phyloP scores from a whole-genome alignment of 345 rosid species.

The Heritiera fomes region DNA sequence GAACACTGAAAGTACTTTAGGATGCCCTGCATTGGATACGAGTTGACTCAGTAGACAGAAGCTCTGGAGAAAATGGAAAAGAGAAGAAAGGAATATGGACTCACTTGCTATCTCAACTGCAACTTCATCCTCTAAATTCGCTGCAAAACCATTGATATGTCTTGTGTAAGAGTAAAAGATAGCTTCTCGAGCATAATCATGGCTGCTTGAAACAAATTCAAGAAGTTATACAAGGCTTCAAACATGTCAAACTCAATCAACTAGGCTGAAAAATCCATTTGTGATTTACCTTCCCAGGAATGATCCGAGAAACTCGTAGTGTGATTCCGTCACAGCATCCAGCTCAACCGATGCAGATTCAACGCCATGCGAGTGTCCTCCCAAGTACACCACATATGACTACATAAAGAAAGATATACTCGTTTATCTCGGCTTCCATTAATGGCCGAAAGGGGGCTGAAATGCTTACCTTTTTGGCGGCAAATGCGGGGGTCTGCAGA shows the following conservation, averaged over 20 bases:
- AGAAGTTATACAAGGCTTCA: neutral
- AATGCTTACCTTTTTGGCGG: slow-evolving; percentile 50
- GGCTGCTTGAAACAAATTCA: slow-evolving; percentile 33
- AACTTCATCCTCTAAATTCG: slow-evolving; percentile 55
- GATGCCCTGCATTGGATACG: slow-evolving; percentile 50
- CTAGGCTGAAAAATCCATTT: too few species aligned
- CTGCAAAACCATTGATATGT: slow-evolving; percentile 86
- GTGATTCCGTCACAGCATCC: slow-evolving; percentile 50
- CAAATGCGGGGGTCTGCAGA: slow-evolving; percentile 34
- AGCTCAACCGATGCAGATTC: slow-evolving; percentile 37
- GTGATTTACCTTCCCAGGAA: slow-evolving; percentile 57
- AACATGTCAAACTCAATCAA: neutral
- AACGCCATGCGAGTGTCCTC: slow-evolving; percentile 60
- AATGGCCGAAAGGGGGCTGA: slow-evolving; percentile 6
- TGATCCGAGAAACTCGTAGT: slow-evolving; percentile 64
- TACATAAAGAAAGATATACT: slow-evolving; percentile 8
- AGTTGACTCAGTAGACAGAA: neutral
- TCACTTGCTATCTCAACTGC: slow-evolving; percentile 60
- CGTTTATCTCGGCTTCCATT: neutral
- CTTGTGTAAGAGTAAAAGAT: slow-evolving; percentile 74
- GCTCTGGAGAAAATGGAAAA: neutral
- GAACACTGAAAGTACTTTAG: slow-evolving; percentile 77
- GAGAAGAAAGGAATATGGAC: slow-evolving; percentile 1
- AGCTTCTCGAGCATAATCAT: slow-evolving; percentile 46
- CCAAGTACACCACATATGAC: slow-evolving; percentile 79